phyloP scores from a whole-genome alignment of 805 yeast genomes.

The Yarrowia alimentaria region DNA sequence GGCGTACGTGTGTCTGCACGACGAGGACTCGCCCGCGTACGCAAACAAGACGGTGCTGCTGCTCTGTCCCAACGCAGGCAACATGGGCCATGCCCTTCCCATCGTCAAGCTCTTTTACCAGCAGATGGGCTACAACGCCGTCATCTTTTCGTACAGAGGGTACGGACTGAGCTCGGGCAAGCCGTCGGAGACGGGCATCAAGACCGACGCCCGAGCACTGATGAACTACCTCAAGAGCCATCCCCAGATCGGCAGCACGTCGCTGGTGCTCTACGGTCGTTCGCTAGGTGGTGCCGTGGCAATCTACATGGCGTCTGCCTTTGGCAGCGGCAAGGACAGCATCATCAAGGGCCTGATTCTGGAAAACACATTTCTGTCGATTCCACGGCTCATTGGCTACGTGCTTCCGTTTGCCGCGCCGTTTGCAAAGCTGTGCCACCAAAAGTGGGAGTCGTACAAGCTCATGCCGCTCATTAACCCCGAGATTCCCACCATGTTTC shows the following conservation, averaged over 20 bases:
- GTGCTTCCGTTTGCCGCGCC: conserved; percentile 65
- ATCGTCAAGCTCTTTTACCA: conserved; percentile 67
- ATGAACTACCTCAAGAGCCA: conserved; percentile 58
- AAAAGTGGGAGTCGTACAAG: conserved; percentile 77
- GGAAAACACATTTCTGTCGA: conserved; percentile 82
- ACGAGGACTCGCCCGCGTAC: conserved; percentile 47
- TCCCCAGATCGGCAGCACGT: conserved; percentile 50
- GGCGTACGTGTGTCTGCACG: conserved; percentile 51
- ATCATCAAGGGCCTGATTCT: conserved; percentile 63
- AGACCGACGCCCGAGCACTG: conserved; percentile 74
- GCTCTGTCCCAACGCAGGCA: conserved; percentile 92
- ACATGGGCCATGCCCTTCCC: conserved; percentile 87
- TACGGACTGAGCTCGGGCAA: conserved; percentile 78
- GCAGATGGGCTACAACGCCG: conserved; percentile 67
- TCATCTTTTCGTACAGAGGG: conserved; percentile 86
- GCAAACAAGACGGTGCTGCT: conserved; percentile 69
- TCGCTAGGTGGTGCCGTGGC: conserved; percentile 96
- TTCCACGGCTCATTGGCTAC: conserved; percentile 59
- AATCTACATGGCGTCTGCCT: conserved; percentile 64
- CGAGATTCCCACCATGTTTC: conserved; percentile 62
- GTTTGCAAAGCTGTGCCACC: conserved; percentile 63
- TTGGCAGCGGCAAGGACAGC: conserved; percentile 43
- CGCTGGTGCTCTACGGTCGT: conserved; percentile 75
- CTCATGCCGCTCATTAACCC: conserved; percentile 53
- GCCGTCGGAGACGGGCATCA: conserved; percentile 76